These are phyloP conservation scores for Echinosophora koreensis DNA, from an alignment of 306 rosid species.

Conservation along the genomic window DNA sequence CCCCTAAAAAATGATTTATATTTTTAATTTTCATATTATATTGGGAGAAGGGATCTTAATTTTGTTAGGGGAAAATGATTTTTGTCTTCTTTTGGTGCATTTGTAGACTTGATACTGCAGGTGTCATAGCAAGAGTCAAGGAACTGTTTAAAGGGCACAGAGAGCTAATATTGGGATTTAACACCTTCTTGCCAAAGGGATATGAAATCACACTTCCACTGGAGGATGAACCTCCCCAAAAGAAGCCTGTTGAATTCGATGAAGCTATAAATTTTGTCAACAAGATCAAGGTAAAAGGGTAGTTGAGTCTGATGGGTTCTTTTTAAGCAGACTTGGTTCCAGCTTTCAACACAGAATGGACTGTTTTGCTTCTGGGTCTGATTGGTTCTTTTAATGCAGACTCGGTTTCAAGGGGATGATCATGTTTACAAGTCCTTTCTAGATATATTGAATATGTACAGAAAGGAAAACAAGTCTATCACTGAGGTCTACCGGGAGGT, in stretches of 20 bases:
- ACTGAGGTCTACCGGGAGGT: conserved; percentile 91
- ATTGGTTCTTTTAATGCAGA: conserved; percentile 64
- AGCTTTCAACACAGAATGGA: conserved; percentile 35
- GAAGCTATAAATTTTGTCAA: conserved; percentile 95
- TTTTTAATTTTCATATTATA: neutral
- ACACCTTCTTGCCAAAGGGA: conserved; percentile 92
- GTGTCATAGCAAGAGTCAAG: conserved; percentile 85
- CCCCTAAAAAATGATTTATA: neutral
- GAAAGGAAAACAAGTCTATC: conserved; percentile 91
- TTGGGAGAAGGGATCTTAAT: conserved; percentile 5
- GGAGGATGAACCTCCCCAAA: conserved; percentile 85
- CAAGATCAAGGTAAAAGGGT: conserved; percentile 82
- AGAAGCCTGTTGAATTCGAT: conserved; percentile 94
- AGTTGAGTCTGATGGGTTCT: conserved; percentile 49
- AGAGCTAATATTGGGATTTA: conserved; percentile 85
- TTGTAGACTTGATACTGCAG: conserved; percentile 77
- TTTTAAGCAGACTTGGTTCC: conserved; percentile 80
- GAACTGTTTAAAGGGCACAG: conserved; percentile 88
- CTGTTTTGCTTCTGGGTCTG: conserved; percentile 46
- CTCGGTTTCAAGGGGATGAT: conserved; percentile 90
- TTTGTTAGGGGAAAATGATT: conserved; percentile 39
- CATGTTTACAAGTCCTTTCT: conserved; percentile 90
- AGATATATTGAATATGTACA: conserved; percentile 95
- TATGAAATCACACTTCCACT: conserved; percentile 84
- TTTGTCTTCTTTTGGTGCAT: conserved; percentile 38